Evolutionary conservation across 306 rosid species (phyloP).

Genomic region (Carpinus fangiana): DNA sequence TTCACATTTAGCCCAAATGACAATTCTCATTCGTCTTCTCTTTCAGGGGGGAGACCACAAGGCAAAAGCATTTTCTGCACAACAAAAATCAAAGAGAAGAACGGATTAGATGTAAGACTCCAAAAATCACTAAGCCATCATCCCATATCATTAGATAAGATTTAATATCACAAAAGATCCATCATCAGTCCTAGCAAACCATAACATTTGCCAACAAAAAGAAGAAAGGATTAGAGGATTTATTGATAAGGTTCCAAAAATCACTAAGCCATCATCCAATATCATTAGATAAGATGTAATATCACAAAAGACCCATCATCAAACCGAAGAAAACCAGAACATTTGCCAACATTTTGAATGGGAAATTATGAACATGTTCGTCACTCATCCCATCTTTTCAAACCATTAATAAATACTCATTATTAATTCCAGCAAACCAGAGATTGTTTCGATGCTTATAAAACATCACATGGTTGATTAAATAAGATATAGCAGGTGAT

Average conservation of each 20-base stretch:
- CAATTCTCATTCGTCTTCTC: constrained; percentile 70
- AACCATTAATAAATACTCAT: not conserved
- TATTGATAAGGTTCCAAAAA: not conserved
- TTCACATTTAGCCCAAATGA: constrained; percentile 7
- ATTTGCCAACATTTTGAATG: not conserved
- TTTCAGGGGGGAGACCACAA: constrained; percentile 91
- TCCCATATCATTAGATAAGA: not conserved
- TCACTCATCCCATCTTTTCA: not conserved
- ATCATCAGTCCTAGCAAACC: not conserved
- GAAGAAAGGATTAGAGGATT: not conserved
- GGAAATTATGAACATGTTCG: not conserved
- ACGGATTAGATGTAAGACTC: not conserved
- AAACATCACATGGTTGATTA: not conserved
- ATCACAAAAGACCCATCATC: not conserved
- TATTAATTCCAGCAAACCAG: not conserved
- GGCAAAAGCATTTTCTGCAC: constrained; percentile 94
- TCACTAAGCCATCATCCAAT: not conserved
- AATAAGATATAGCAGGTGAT: not conserved
- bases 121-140: not conserved
- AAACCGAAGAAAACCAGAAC: too few species aligned
- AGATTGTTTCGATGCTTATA: not conserved
- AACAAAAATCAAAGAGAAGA: not conserved
- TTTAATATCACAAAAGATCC: not conserved
- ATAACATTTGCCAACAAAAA: not conserved
- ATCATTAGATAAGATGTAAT: not conserved